These are phyloP conservation scores for Malus hybrid DNA, from an alignment of 331 rosid species.

Conservation along the genomic window DNA sequence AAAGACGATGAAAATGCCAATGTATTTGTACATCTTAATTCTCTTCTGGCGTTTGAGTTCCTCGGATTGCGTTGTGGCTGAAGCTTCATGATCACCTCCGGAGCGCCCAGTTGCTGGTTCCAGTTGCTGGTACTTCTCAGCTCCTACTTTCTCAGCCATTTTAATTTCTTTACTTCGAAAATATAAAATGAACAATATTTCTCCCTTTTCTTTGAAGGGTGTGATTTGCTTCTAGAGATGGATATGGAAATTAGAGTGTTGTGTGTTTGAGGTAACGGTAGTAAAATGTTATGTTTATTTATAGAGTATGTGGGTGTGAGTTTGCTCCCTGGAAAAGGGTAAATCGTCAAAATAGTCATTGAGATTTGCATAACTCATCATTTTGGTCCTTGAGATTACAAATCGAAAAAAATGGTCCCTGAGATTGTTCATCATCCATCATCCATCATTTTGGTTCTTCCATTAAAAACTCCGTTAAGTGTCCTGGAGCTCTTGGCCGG, in stretches of 20 bases:
- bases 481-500: too few species aligned
- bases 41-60: constrained; percentile 25
- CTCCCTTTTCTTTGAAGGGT: neutral
- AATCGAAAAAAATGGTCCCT: too few species aligned
- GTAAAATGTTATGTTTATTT: neutral
- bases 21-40: constrained; percentile 12
- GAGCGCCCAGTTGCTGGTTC: constrained; percentile 11
- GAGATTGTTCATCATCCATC: too few species aligned
- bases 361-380: too few species aligned
- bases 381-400: too few species aligned
- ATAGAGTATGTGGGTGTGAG: neutral
- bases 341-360: too few species aligned
- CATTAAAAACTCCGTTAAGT: too few species aligned
- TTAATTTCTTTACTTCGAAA: neutral
- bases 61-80: neutral
- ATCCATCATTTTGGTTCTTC: too few species aligned
- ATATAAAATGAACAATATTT: neutral
- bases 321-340: neutral
- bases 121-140: constrained; percentile 8
- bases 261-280: neutral
- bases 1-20: constrained; percentile 4
- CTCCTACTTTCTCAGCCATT: neutral
- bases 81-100: neutral
- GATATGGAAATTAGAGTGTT: neutral
- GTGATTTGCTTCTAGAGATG: neutral